Base-by-base conservation (phyloP, 1,139 yeast genomes). In the Candida sanyaensis region DNA sequence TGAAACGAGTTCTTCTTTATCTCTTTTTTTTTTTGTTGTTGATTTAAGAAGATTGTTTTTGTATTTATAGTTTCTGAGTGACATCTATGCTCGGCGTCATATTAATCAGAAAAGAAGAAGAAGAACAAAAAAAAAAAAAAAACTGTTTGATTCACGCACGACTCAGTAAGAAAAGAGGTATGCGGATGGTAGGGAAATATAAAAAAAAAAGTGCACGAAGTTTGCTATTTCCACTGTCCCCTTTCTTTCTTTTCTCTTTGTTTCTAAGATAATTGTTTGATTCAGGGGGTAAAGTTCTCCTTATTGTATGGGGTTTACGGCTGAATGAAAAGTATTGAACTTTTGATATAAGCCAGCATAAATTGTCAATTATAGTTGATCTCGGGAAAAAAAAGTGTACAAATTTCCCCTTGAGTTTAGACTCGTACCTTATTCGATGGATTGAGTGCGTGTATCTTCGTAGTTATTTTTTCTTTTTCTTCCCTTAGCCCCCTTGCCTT, bases 31-130 rank as follows among this genome's bases (percentile, higher is more conserved):
- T 41, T n/a, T n/a, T n/a, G n/a, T n/a, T 41, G 26, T 23, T 8
- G 12, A 32, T 32, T 12, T 17, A 29, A 31, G n/a, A 31, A 31
- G 17, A 31, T 34, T 34, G 37, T 34, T 34, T 34, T 34, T 34
- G 37, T 34, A 34, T 34, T 34, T 34, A 34, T 34, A 34, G 37
- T 34, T 34, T 34, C 37, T 34, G 13, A 26, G 37, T n/a, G 26
- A 34, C 17, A 17, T 34, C 11, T 23, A 34, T 34, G 37, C 37
- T 34, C 37, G 37, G 37, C 37, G 37, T 34, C 37, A 34, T 34
- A 34, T 17, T 34, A 34, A 34, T 11, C 24, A 34, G 6, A 34
- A 21, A 33, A 33, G 12, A 12, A 13, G 9, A 33, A 10, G 5
- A 13, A n/a, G 10, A 13, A 11, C n/a, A n/a, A n/a, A n/a, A n/a